Evolutionary conservation across 331 rosid species (phyloP), one percentile per base, ranked within the genome.

Genomic region (Pyracantha coccinea): DNA sequence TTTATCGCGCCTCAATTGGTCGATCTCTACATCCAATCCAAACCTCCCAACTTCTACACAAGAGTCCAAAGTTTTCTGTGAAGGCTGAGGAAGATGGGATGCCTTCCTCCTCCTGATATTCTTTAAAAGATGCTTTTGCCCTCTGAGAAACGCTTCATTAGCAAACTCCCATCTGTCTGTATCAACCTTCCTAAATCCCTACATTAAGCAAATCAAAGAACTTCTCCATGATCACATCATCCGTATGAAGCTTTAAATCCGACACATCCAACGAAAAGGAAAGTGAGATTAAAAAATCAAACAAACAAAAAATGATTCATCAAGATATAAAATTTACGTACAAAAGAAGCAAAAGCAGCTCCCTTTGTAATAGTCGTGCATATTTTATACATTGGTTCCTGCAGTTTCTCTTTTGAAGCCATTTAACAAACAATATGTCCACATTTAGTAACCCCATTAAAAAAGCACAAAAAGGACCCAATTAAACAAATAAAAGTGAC

Each of bases 101-200:
- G 87, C 17, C 71, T 81, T 91, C 80, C 89, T 85, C 72, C 98
- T 88, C 78, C 89, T 88, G 12, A 91, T 91, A 44, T 81, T 80
- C 89, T 85, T 91, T 65, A 93, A 58, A 21, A 89, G 92, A 64
- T 81, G 84, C 77, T 69, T 91, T 75, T 88, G 81, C 27, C 98
- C 98, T 88, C 85, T 89, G 5, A 93, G 89, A 83, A 90, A 93
- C 68, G 82, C 89, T 75, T 89, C 92, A 78, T 88, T 89, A 33
- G 98, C 97, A 79, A 93, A 93, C 79, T 93, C 98, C 97, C 97
- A 93, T 55, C 66, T 91, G 61, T 89, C 97, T 78, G 94, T 88
- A 85, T 91, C 92, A 67, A 93, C 88, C 81, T 91, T 93, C 72
- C 83, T 91, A 79, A 93, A 93, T 62, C 97, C 98, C 96, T 93